Conservation (phyloP, 1,284 basidiomycete species). For the Pisolithus thermaeus region DNA sequence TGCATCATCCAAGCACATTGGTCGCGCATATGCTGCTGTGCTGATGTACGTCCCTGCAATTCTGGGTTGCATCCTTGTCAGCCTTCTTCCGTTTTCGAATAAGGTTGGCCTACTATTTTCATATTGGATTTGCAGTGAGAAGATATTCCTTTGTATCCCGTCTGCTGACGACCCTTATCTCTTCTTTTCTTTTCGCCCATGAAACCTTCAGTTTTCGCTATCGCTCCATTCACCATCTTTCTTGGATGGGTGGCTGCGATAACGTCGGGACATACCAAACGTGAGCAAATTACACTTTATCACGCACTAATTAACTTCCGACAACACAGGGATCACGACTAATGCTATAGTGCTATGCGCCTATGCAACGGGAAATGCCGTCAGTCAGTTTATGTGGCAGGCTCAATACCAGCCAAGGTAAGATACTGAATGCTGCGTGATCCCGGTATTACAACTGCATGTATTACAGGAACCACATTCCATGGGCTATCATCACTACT, state of each 20-base stretch:
- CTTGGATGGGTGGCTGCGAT: constrained; percentile 66
- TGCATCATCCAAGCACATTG: constrained; percentile 45
- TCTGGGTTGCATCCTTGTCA: constrained; percentile 63
- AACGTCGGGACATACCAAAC: constrained; percentile 74
- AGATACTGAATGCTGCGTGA: constrained; percentile 6
- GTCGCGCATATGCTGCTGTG: constrained; percentile 56
- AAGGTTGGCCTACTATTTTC: constrained; percentile 67
- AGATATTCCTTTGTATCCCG: background rate
- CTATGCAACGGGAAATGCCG: constrained; percentile 71
- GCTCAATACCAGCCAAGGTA: constrained; percentile 61
- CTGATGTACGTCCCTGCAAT: constrained; percentile 66
- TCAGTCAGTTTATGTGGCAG: constrained; percentile 76
- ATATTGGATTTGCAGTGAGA: constrained; percentile 66
- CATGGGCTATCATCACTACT: constrained; percentile 61
- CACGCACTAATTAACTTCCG: constrained; percentile 9
- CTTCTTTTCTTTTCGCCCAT: background rate
- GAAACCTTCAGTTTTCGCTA: constrained; percentile 50
- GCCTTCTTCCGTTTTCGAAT: constrained; percentile 57
- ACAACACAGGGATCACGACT: constrained; percentile 49
- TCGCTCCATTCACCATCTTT: constrained; percentile 64
- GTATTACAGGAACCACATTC: constrained; percentile 48
- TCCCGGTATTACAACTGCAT: constrained; percentile 6
- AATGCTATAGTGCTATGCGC: constrained; percentile 70
- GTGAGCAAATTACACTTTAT: constrained; percentile 27
- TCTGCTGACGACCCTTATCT: background rate